Base-by-base conservation (phyloP, 129 eudicot genomes). In the Apium graveolens region DNA sequence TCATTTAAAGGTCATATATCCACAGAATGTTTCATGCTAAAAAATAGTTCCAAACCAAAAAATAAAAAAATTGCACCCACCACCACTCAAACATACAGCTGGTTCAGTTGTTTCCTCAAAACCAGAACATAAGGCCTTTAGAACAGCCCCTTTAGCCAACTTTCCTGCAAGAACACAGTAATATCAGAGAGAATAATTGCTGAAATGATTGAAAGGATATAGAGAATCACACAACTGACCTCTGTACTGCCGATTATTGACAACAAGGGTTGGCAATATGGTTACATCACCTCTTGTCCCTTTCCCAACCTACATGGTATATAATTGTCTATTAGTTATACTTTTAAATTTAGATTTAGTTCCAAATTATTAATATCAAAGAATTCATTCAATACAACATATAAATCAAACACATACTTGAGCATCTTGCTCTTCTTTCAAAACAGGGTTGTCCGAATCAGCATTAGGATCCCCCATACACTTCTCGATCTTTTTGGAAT, bases 51-150 rank as follows among this genome's bases (percentile, higher is more conserved):
- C 18, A 80, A 79, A n/a, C 10, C 4, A 11, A 34, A 70, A 70
- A n/a, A n/a, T n/a, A 45, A 21, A 71, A 18, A 70, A 42, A 31
- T 46, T 74, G 73, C 80, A 78, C 84, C 78, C 82, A 95, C 98
- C 98, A 46, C 78, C 91, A 83, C 91, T 88, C 78, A 95, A 82
- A 84, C 98, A 95, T 85, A 85, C 96, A 80, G 90, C 83, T 72
- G 98, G 98, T 85, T 91, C 98, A 3, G 97, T 95, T 70, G 98
- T 95, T 86, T 95, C 98, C 84, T 95, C 97, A 81, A 96, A 95
- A 84, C 98, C 98, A 83, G 98, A 81, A 88, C 97, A 95, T 62
- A 95, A 78, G 62, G 99, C 99, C 81, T 92, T 96, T 78, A 96
- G 63, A 71, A 91, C 97, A 70, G 98, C 98, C 78, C 96, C 97